Evolutionary conservation across 768 basidiomycete genomes (phyloP).

Genomic region (Trametes sanguinea): DNA sequence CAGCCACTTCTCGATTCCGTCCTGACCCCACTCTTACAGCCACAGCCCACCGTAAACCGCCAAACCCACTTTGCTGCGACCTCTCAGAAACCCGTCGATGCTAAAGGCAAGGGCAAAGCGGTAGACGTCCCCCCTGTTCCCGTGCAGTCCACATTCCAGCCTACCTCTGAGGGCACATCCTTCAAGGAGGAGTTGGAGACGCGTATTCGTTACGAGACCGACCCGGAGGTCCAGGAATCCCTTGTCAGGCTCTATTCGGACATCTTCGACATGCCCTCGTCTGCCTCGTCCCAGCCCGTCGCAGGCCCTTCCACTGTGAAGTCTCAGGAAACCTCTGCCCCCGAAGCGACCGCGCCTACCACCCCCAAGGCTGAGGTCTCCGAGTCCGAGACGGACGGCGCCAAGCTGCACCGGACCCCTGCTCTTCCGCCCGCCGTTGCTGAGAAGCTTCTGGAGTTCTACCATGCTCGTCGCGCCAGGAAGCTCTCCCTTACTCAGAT

Average conservation of each 20-base stretch:
- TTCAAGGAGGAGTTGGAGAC: constrained; percentile 22
- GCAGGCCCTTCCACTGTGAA: constrained; percentile 2
- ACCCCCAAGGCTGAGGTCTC: background rate
- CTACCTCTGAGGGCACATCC: background rate
- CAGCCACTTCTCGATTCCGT: background rate
- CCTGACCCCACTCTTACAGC: background rate
- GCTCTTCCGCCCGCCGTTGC: constrained; percentile 24
- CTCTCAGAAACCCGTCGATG: constrained; percentile 4
- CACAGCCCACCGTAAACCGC: background rate
- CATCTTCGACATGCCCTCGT: constrained; percentile 11
- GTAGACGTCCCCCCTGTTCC: constrained; percentile 10
- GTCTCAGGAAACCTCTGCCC: background rate
- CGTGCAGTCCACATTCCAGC: background rate
- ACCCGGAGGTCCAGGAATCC: constrained; percentile 20
- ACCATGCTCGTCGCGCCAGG: constrained; percentile 31
- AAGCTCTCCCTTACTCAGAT: constrained; percentile 45
- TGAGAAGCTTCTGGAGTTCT: constrained; percentile 33
- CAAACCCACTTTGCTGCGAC: background rate
- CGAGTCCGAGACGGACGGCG: constrained; percentile 9
- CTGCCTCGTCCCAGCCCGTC: background rate
- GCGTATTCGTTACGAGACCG: constrained; percentile 19
- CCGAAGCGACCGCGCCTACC: background rate
- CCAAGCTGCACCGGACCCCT: constrained; percentile 21
- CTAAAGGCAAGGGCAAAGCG: constrained; percentile 29
- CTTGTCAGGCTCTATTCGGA: constrained; percentile 21